phyloP scores from a whole-genome alignment of 306 rosid species.

The Dicorynia guianensis region DNA sequence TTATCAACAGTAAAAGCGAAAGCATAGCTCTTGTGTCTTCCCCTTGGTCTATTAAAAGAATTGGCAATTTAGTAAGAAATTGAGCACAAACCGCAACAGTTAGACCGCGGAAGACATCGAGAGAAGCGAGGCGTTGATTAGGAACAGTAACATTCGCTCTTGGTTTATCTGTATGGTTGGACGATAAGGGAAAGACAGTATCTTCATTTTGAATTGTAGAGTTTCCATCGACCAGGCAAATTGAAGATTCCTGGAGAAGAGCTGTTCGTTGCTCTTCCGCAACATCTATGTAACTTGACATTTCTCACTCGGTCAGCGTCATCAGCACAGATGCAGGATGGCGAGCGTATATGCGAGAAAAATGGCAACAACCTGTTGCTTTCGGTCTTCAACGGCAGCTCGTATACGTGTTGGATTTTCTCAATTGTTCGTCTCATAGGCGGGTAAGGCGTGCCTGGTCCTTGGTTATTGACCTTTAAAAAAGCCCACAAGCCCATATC shows the following conservation, averaged over 20 bases:
- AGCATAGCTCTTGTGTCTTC: neutral
- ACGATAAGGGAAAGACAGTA: constrained; percentile 36
- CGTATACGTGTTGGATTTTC: neutral
- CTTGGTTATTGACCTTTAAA: no score
- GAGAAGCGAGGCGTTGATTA: constrained; percentile 73
- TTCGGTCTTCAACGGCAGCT: neutral
- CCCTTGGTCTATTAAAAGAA: neutral
- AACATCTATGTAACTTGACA: constrained; percentile 49
- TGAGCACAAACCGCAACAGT: constrained; percentile 66
- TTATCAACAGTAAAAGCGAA: neutral
- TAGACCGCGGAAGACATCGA: constrained; percentile 85
- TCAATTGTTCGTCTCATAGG: neutral
- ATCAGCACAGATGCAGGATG: no score
- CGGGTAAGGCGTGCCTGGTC: neutral
- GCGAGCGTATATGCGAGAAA: no score
- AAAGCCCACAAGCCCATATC: no score
- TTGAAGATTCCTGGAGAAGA: constrained; percentile 44
- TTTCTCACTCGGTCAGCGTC: constrained; percentile 7
- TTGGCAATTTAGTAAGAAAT: neutral
- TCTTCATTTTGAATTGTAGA: constrained; percentile 39
- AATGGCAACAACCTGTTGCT: no score
- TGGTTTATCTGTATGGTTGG: constrained; percentile 41
- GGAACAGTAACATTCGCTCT: constrained; percentile 40
- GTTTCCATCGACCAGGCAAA: constrained; percentile 7
- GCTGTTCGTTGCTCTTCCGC: constrained; percentile 49